phyloP scores from a whole-genome alignment of 2,329 filamentous ascomycete genomes.

The Paecilomyces formosus region DNA sequence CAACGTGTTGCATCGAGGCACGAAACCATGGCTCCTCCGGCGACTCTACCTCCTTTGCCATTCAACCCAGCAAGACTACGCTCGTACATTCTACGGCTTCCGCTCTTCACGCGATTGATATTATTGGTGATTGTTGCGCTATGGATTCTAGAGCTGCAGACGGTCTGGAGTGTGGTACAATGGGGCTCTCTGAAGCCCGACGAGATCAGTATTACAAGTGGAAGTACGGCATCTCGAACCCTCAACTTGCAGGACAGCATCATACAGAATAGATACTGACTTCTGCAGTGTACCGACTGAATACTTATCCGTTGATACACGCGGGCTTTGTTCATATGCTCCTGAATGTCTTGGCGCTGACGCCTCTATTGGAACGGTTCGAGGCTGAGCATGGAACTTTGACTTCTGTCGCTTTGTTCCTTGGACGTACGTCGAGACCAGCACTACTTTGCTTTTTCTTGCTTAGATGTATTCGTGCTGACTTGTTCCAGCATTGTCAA shows the following conservation, averaged over 20 bases:
- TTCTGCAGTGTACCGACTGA: slow-evolving; percentile 73
- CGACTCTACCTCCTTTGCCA: slow-evolving; percentile 45
- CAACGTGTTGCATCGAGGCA: not conserved
- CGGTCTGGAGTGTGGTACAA: slow-evolving; percentile 62
- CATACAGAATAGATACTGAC: slow-evolving; percentile 1
- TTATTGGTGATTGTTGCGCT: slow-evolving; percentile 59
- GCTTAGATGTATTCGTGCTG: not conserved
- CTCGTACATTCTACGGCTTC: slow-evolving; percentile 76
- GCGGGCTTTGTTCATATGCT: slow-evolving; percentile 70
- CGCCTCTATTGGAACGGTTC: slow-evolving; percentile 87
- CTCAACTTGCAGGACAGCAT: not conserved
- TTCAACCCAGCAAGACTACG: slow-evolving; percentile 69
- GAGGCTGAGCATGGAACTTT: slow-evolving; percentile 88
- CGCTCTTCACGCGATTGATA: slow-evolving; percentile 72
- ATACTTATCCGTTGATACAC: slow-evolving; percentile 87
- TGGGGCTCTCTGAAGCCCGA: slow-evolving; percentile 76
- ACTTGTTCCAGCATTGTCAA: slow-evolving; percentile 60
- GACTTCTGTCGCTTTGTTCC: slow-evolving; percentile 77
- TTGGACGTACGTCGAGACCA: slow-evolving; percentile 64
- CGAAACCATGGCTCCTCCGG: slow-evolving; percentile 36
- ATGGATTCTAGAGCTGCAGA: slow-evolving; percentile 63
- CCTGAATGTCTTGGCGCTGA: slow-evolving; percentile 71
- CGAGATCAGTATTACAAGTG: slow-evolving; percentile 57
- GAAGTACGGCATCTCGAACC: slow-evolving; percentile 53
- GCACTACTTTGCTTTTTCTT: not conserved